Evolutionary conservation across 257 asterid species (phyloP), one percentile per base, ranked within the genome.

Genomic region (Fraxinus cuspidata): DNA sequence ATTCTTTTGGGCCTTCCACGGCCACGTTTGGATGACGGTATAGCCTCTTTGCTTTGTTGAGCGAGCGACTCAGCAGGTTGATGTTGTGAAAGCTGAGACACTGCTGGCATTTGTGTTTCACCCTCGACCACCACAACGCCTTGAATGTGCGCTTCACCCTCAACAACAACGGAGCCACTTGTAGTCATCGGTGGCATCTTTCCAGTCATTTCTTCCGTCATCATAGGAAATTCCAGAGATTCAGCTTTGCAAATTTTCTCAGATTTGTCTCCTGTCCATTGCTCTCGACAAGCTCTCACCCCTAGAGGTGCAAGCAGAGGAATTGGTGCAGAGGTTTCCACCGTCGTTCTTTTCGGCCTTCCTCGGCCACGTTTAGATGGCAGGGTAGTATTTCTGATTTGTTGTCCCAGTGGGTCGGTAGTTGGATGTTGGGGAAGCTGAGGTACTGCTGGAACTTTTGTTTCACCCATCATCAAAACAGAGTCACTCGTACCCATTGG

Each of bases 1-100:
- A 84, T 90, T 85, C 96, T 89, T 81, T 91, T 93, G 73, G 99
- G 99, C 91, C 99, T 87, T 81, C 99, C 99, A 76, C 99, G 96
- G 29, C 98, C 99, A 74, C 99, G 90, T 87, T 88, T 93, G 64
- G 91, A 77, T 31, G 97, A 92, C 9, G 94, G 92, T 5, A 90
- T 87, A 71, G 79, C 88, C 70, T 86, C 92, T 19, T 83, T 89
- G 78, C 78, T 82, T 72, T 71, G 86, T 75, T 80, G 82, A 4
- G 71, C 53, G 37, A 64, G 70, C 31, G 89, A 83, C 78, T 84
- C 87, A 25, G 81, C 74, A 77, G 82, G 32, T 10, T 87, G 87
- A 64, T 71, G 83, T 42, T 72, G 89, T 19, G 85, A 86, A 32
- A 63, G 79, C 77, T 58, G 87, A 65, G 89, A 84, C 65, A 25